phyloP scores from a whole-genome alignment of 176 grass and related monocot genomes.

The Musa troglodytarum region DNA sequence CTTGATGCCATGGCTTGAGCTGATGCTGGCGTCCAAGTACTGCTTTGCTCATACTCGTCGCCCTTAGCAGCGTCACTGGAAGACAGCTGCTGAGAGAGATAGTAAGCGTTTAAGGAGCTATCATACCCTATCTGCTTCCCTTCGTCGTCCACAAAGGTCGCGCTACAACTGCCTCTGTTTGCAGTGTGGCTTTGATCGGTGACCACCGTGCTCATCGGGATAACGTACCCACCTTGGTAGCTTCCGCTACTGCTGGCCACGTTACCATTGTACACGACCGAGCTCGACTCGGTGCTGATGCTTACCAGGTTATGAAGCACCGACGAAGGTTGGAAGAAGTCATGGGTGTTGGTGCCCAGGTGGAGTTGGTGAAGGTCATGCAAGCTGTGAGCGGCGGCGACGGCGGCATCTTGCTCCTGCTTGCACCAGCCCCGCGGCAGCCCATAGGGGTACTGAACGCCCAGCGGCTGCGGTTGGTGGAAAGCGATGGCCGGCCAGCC shows the following conservation, averaged over 20 bases:
- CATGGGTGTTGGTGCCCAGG: constrained; percentile 27
- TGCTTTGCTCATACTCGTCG: neutral
- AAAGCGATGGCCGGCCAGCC: constrained; percentile 63
- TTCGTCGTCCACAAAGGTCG: constrained; percentile 22
- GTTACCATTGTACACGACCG: constrained; percentile 41
- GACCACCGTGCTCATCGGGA: constrained; percentile 30
- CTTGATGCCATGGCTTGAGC: neutral
- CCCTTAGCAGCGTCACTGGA: neutral
- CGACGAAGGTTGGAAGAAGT: constrained; percentile 48
- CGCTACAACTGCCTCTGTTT: neutral
- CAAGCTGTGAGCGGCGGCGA: constrained; percentile 53
- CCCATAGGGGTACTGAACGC: constrained; percentile 40
- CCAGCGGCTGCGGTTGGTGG: constrained; percentile 29
- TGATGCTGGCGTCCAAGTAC: constrained; percentile 18
- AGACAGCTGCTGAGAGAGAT: constrained; percentile 3
- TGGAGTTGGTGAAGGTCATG: constrained; percentile 59
- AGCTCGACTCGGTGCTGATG: constrained; percentile 60
- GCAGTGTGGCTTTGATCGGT: constrained; percentile 4
- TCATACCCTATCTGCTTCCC: constrained; percentile 34
- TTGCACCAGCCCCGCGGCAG: constrained; percentile 41
- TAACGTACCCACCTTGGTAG: constrained; percentile 30
- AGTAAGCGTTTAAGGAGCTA: constrained; percentile 6
- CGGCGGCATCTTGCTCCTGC: constrained; percentile 50
- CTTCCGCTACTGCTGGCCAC: neutral
- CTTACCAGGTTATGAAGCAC: constrained; percentile 29